Evolutionary conservation across 805 yeast species (phyloP), one percentile per base, ranked within the genome.

Genomic region (Spencermartinsiella europaea): DNA sequence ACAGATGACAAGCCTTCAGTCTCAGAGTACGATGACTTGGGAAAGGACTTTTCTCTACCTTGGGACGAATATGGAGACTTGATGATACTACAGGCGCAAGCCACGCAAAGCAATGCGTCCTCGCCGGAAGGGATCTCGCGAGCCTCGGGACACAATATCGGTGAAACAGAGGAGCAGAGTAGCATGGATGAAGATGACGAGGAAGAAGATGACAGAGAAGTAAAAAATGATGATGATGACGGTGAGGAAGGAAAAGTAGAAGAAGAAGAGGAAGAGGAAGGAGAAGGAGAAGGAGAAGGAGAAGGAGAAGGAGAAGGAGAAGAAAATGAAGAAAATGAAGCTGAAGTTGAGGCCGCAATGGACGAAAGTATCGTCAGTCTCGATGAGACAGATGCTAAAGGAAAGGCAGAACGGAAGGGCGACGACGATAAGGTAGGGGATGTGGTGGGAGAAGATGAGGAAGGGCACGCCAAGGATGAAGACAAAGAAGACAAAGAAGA

Each of bases 31-130:
- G 20, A 4, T 8, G 38, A 16, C 7, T 5, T n/a, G n/a, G n/a
- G 19, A 8, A 12, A 16, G 40, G 3, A 47, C 43, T 73, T 73
- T 46, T 59, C 56, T 21, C 58, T 73, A 34, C 73, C 76, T 3
- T 72, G 74, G 74, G 68, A 65, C 25, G 72, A 69, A 22, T 73
- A 64, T 55, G 76, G 76, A 14, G 73, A 68, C 21, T 43, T 71
- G 43, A 71, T 71, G 47, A 44, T 69, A 20, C 64, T 58, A 21
- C 71, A 67, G 49, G 76, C 75, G 3, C 44, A 44, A 34, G 61
- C 54, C 4, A 21, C 46, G 5, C 56, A 56, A 17, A 44, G 54
- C 25, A 53, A 47, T 12, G 54, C 42, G 3, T 15, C 44, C 12
- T 21, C 34, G 3, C 45, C 22, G 21, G 19, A 10, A 5, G 40